Evolutionary conservation across 73 alveolate genomes (phyloP), one percentile per base, ranked within the genome.

Genomic region (Paramecium sexaurelia): DNA sequence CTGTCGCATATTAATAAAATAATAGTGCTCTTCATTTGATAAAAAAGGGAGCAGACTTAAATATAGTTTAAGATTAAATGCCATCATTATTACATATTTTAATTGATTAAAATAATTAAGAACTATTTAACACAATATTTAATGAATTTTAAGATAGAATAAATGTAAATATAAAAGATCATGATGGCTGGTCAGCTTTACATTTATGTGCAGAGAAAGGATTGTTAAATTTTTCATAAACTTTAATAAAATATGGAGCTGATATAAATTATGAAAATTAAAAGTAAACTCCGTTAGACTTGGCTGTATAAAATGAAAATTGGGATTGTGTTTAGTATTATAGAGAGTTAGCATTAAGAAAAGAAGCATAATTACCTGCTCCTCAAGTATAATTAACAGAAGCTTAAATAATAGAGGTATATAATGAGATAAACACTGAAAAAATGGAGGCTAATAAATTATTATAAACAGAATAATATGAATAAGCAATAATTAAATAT

Each of bases 191-290:
- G 93, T 61, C 87, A 27, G 87, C 84, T 41, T 86, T 86, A 61
- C 71, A 86, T 22, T 86, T 86, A 51, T 86, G 93, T 61, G 93
- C 93, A 8, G 93, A 86, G 26, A 86, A 86, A 66, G 93, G 93
- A 32, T 20, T 61, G 24, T 45, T 86, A 20, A 36, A 71, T 37
- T 86, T 39, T 86, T 55, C 68, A 55, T 37, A 56, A 10, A 57
- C 84, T 8, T 35, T 86, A n/a, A 61, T 86, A 13, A 75, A 86
- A 57, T 10, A 55, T 27, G 93, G 93, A 6, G 93, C 93, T 1
- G 86, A 86, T 19, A 57, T 75, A 1, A 61, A 86, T 55, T 86
- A 86, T 22, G 61, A 61, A 61, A 57, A 86, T 26, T 57, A 86
- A 57, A 33, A 66, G 37, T 55, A 57, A 66, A 57, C 93, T 27